phyloP scores from a whole-genome alignment of 345 rosid genomes.

The Eucalyptus caleyi region DNA sequence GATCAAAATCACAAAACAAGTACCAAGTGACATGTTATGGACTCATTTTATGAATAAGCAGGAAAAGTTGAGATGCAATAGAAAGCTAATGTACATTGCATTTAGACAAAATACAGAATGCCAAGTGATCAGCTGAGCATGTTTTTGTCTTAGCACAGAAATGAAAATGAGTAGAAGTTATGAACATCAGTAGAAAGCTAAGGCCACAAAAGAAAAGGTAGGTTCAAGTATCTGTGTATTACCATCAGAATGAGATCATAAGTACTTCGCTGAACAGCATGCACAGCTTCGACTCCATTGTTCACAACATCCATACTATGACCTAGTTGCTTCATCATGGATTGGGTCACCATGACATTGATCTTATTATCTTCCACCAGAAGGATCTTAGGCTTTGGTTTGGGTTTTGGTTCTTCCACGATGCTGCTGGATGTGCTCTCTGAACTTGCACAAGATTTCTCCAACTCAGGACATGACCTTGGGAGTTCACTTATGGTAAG shows the following conservation, averaged over 20 bases:
- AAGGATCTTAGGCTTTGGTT: slow-evolving; percentile 63
- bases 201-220: neutral
- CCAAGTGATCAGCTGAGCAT: neutral
- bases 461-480: slow-evolving; percentile 18
- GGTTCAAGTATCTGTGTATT: neutral
- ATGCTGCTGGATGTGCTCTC: slow-evolving; percentile 2
- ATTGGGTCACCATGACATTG: slow-evolving; percentile 69
- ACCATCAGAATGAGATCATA: slow-evolving; percentile 86
- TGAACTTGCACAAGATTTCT: slow-evolving; percentile 11
- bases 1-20: neutral
- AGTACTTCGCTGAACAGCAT: slow-evolving; percentile 28
- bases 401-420: slow-evolving; percentile 8
- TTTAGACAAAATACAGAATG: neutral
- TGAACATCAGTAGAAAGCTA: neutral
- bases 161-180: neutral
- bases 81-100: neutral
- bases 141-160: neutral
- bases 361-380: slow-evolving; percentile 96
- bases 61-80: neutral
- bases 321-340: slow-evolving; percentile 90
- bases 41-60: neutral
- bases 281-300: slow-evolving; percentile 81
- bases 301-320: slow-evolving; percentile 64
- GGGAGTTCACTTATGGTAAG: slow-evolving; percentile 14
- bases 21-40: neutral